Conservation (phyloP, 257 asterid genomes). For the Pogostemon cablin region DNA sequence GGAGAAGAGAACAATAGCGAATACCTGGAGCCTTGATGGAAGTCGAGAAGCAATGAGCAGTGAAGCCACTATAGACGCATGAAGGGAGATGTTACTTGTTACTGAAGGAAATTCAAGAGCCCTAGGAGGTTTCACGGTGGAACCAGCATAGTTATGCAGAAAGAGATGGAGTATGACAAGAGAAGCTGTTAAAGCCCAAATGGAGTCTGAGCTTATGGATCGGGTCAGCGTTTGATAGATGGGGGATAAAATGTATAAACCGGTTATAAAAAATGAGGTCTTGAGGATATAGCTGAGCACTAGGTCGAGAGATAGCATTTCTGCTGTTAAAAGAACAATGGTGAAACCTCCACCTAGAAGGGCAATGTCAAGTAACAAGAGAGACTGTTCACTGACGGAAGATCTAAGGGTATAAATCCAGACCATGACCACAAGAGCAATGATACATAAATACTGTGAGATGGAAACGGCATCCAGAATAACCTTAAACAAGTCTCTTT, state of each 20-base stretch:
- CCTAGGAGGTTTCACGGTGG: slow-evolving; percentile 48
- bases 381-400: slow-evolving; percentile 53
- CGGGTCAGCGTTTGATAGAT: slow-evolving; percentile 82
- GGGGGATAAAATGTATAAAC: slow-evolving; percentile 72
- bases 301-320: slow-evolving; percentile 55
- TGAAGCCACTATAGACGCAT: slow-evolving; percentile 90
- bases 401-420: slow-evolving; percentile 83
- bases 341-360: slow-evolving; percentile 75
- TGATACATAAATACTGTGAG: slow-evolving; percentile 83
- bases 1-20: slow-evolving; percentile 78
- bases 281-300: slow-evolving; percentile 63
- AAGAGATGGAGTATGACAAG: slow-evolving; percentile 54
- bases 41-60: slow-evolving; percentile 88
- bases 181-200: slow-evolving; percentile 85
- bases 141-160: slow-evolving; percentile 53
- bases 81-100: slow-evolving; percentile 48
- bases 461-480: slow-evolving; percentile 81
- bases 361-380: slow-evolving; percentile 60
- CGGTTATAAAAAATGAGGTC: slow-evolving; percentile 69
- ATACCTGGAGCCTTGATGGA: slow-evolving; percentile 85
- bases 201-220: slow-evolving; percentile 88
- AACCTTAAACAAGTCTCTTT: slow-evolving; percentile 80
- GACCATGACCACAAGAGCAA: slow-evolving; percentile 83
- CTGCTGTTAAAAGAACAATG: slow-evolving; percentile 68
- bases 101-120: slow-evolving; percentile 60